These are phyloP conservation scores for Mucuna pruriens DNA, from an alignment of 306 rosid species.

Conservation along the genomic window DNA sequence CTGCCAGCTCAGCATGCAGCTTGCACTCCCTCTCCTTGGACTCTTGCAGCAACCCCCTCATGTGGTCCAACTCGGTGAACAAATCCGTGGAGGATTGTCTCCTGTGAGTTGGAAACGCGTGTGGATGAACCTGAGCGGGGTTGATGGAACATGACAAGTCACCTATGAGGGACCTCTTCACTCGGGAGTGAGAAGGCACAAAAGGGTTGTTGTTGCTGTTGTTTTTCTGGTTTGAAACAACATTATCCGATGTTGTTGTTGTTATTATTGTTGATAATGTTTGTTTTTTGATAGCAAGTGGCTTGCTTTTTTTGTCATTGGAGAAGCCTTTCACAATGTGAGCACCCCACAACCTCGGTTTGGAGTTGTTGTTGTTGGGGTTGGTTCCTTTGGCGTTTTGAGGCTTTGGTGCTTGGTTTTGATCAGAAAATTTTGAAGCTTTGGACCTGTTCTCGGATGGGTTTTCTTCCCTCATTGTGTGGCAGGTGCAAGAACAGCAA, in stretches of 20 bases:
- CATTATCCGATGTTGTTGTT: slow-evolving; percentile 46
- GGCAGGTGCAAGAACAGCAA: not conserved
- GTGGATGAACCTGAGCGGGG: slow-evolving; percentile 75
- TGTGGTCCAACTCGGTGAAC: slow-evolving; percentile 86
- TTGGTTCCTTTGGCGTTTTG: slow-evolving; percentile 50
- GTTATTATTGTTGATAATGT: slow-evolving; percentile 37
- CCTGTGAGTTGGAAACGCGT: slow-evolving; percentile 64
- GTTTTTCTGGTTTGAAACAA: slow-evolving; percentile 48
- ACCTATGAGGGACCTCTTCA: slow-evolving; percentile 77
- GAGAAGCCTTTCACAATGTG: slow-evolving; percentile 88
- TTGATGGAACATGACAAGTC: slow-evolving; percentile 76
- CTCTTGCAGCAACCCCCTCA: slow-evolving; percentile 77
- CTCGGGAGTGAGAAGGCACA: slow-evolving; percentile 68
- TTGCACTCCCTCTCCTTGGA: slow-evolving; percentile 84
- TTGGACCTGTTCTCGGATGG: slow-evolving; percentile 67
- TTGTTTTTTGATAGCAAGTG: slow-evolving; percentile 52
- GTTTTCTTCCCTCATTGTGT: slow-evolving; percentile 84
- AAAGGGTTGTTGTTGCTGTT: slow-evolving; percentile 41
- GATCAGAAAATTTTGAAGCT: slow-evolving; percentile 68
- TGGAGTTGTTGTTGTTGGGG: slow-evolving; percentile 45
- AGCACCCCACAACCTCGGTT: slow-evolving; percentile 87
- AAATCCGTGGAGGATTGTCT: slow-evolving; percentile 92
- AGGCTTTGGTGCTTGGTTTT: slow-evolving; percentile 76
- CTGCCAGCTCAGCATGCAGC: slow-evolving; percentile 77
- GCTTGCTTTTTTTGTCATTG: slow-evolving; percentile 71